Evolutionary conservation across 2,329 filamentous ascomycete genomes (phyloP).

Genomic region (Drechslerella coelobrocha): DNA sequence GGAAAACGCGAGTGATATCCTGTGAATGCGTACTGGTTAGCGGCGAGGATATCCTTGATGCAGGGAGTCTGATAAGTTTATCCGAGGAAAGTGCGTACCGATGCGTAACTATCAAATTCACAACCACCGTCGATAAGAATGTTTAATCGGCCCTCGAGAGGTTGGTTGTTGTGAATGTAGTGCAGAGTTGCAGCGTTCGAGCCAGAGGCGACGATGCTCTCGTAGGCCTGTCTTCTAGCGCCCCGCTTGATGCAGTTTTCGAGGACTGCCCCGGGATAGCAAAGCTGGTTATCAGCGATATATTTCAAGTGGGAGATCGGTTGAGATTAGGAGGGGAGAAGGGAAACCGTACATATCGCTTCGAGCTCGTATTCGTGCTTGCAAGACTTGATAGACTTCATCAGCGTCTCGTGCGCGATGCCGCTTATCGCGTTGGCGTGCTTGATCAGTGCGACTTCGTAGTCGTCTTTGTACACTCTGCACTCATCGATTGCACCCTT

Average conservation of each 20-base stretch:
- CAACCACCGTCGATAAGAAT: slow-evolving; percentile 83
- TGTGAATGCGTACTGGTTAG: slow-evolving; percentile 57
- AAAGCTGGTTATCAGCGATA: slow-evolving; percentile 7
- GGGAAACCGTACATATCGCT: slow-evolving; percentile 64
- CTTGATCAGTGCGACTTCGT: slow-evolving; percentile 74
- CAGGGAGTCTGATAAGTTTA: neutral
- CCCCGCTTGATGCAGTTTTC: slow-evolving; percentile 76
- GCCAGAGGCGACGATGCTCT: slow-evolving; percentile 82
- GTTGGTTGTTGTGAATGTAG: slow-evolving; percentile 76
- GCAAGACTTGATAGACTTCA: slow-evolving; percentile 40
- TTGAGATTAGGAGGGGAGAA: neutral
- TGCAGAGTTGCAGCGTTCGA: slow-evolving; percentile 83
- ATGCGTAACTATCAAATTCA: slow-evolving; percentile 75
- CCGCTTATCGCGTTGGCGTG: slow-evolving; percentile 75
- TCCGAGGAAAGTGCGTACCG: slow-evolving; percentile 60
- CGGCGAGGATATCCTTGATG: slow-evolving; percentile 59
- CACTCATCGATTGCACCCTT: slow-evolving; percentile 72
- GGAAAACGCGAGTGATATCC: slow-evolving; percentile 84
- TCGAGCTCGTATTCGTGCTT: slow-evolving; percentile 79
- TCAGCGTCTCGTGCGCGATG: slow-evolving; percentile 61
- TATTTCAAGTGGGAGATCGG: neutral
- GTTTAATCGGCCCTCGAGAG: slow-evolving; percentile 73
- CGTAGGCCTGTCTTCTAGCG: slow-evolving; percentile 83
- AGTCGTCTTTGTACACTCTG: slow-evolving; percentile 75
- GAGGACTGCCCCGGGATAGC: slow-evolving; percentile 66